Conservation (phyloP, 495 filamentous ascomycete genomes). For the Penicillium mononematosum region DNA sequence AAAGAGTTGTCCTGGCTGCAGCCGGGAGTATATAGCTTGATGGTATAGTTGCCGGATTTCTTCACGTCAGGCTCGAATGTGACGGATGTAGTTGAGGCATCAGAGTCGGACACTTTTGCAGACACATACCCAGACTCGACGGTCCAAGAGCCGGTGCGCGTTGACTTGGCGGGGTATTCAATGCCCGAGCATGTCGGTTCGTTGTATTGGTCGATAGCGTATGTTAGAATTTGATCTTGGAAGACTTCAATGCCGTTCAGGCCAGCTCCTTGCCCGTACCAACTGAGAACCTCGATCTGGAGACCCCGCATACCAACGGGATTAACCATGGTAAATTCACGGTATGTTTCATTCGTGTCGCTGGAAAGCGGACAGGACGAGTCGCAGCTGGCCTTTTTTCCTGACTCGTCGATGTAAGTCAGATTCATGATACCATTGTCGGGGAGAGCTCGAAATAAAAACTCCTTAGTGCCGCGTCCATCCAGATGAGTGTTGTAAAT, state of each 20-base stretch:
- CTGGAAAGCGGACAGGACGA: conserved; percentile 75
- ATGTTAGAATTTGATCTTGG: conserved; percentile 78
- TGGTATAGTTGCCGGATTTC: conserved; percentile 84
- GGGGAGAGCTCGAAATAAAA: conserved; percentile 76
- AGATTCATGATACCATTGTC: conserved; percentile 95
- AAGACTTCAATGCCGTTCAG: conserved; percentile 89
- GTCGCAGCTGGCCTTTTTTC: conserved; percentile 66
- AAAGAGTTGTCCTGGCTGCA: conserved; percentile 81
- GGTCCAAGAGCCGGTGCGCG: conserved; percentile 70
- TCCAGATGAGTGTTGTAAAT: conserved; percentile 87
- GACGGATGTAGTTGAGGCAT: conserved; percentile 57
- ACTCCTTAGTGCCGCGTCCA: conserved; percentile 82
- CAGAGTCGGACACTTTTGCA: conserved; percentile 57
- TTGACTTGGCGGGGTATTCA: conserved; percentile 62
- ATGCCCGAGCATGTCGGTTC: conserved; percentile 76
- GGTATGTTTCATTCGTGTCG: conserved; percentile 59
- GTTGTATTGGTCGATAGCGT: conserved; percentile 83
- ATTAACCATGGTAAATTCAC: conserved; percentile 92
- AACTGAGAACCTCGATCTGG: conserved; percentile 77
- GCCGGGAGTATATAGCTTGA: conserved; percentile 88
- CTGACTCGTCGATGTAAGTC: conserved; percentile 75
- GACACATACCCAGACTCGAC: conserved; percentile 73
- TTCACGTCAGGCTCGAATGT: conserved; percentile 81
- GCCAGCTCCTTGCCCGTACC: conserved; percentile 84
- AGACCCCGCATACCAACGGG: conserved; percentile 84